phyloP scores from a whole-genome alignment of 495 filamentous ascomycete genomes.

The Aspergillus homomorphus region DNA sequence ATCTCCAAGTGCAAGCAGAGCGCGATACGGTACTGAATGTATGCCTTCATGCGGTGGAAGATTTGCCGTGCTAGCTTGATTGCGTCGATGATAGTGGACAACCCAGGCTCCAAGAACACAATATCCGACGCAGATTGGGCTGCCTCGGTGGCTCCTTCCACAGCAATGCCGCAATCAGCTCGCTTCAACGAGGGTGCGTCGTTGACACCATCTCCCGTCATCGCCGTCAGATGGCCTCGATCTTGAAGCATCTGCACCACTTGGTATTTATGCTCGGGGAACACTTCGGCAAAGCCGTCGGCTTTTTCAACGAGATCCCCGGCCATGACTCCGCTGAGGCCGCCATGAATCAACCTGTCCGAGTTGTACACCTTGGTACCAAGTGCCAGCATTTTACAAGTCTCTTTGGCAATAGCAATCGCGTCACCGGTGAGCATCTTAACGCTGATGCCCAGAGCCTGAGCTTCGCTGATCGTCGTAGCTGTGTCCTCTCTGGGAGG shows the following conservation, averaged over 20 bases:
- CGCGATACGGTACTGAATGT: constrained; percentile 75
- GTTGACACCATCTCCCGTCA: constrained; percentile 98
- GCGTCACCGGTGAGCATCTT: constrained; percentile 78
- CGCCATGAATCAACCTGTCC: constrained; percentile 66
- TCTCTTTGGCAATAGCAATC: constrained; percentile 73
- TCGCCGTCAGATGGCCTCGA: constrained; percentile 92
- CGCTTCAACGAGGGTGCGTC: constrained; percentile 96
- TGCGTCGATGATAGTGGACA: constrained; percentile 71
- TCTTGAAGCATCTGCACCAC: constrained; percentile 96
- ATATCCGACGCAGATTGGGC: constrained; percentile 73
- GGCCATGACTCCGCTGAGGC: constrained; percentile 64
- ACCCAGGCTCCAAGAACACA: constrained; percentile 69
- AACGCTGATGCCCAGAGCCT: constrained; percentile 67
- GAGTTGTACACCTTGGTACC: constrained; percentile 78
- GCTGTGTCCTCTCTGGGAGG: constrained; percentile 74
- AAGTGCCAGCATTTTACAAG: constrained; percentile 71
- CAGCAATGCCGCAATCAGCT: constrained; percentile 75
- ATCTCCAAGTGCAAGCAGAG: constrained; percentile 72
- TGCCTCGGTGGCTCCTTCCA: constrained; percentile 71
- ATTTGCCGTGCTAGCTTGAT: constrained; percentile 75
- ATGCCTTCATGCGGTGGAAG: constrained; percentile 77
- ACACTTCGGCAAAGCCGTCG: constrained; percentile 81
- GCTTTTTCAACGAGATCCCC: constrained; percentile 70
- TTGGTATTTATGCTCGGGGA: constrained; percentile 97
- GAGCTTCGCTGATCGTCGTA: constrained; percentile 69